Evolutionary conservation across 2,329 filamentous ascomycete genomes (phyloP), one percentile per base, ranked within the genome.

Genomic region (Aaosphaeria pasadenensis): DNA sequence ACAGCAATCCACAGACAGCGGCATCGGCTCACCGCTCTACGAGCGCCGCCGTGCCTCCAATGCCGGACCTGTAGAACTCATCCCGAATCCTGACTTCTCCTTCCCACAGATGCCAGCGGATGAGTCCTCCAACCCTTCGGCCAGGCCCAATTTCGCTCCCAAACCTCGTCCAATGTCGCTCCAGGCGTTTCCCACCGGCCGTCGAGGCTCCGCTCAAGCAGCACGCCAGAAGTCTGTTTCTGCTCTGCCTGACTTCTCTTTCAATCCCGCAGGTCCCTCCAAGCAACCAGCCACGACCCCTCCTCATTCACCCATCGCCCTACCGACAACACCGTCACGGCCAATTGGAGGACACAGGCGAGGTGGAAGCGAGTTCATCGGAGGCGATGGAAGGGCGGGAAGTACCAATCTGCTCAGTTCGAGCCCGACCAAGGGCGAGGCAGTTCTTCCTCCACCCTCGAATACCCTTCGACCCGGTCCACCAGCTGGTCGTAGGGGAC

Each of bases 351-450:
- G 66, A 45, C 88, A 91, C 64, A 81, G 86, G 59, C 82, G 91
- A 60, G 88, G 88, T 46, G 87, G 85, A 30, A 96, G 91, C 66
- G 91, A 96, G 66, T 91, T 95, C 61, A 88, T 95, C 42, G 89
- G 89, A 35, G 88, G 87, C 6, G 87, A 86, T 58, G 72, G 72
- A 39, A 72, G 74, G 59, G 55, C 69, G 59, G 73, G 76, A 60
- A 63, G 71, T 72, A 80, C 56, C 75, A 83, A 58, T 70, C 77
- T 70, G 73, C 77, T 88, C 72, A 88, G 83, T 67, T 81, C 82
- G 9, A 90, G 85, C 59, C 85, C 87, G 30, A 87, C 84, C 7
- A 89, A 85, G 46, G 79, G 76, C 50, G 82, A 83, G 5, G 79
- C 81, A 54, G 69, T 78, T 6, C 77, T 85, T 6, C 81, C 83